Evolutionary conservation across 2,329 filamentous ascomycete genomes (phyloP), one percentile per base, ranked within the genome.

Genomic region (Ophiobolus disseminans): DNA sequence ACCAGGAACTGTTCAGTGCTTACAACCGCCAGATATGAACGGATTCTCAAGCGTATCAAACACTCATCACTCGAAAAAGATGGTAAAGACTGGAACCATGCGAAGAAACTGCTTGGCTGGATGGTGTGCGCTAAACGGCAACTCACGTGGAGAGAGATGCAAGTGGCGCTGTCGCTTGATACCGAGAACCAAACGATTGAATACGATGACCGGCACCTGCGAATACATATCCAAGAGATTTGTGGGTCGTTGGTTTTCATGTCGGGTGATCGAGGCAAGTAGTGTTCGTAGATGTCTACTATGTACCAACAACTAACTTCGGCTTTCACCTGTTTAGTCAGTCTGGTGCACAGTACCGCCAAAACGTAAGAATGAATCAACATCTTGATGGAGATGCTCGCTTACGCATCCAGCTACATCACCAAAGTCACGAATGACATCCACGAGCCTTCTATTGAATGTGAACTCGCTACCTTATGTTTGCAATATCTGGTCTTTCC

Each of bases 81-180:
- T 14, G n/a, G 30, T 11, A 6, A 26, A 19, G 57, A 62, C 19
- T 62, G 63, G 60, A 32, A 39, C 1, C 53, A 45, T 8, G 55
- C 58, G 0, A 60, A 53, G 8, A 61, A 54, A 30, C 45, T 68
- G 6, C 43, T 69, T 5, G 60, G 60, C 2, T 69, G 62, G 63
- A 57, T 69, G 48, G 50, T 66, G 3, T 68, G 63, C 31, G 59
- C 62, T 3, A 67, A 68, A 50, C 57, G 66, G 6, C 54, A 51
- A 21, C 47, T 69, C 5, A 61, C 52, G 0, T 65, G 58, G 64
- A 58, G 51, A 25, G 66, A 68, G 39, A 63, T 66, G 1, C 66
- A 69, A 49, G 52, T 59, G 4, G 64, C 60, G 7, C 25, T 63
- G 2, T 66, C 66, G 2, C 58, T 69, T 13, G 43, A 66, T 22